Evolutionary conservation across 306 rosid genomes (phyloP), one percentile per base, ranked within the genome.

Genomic region (Rosa rugosa): DNA sequence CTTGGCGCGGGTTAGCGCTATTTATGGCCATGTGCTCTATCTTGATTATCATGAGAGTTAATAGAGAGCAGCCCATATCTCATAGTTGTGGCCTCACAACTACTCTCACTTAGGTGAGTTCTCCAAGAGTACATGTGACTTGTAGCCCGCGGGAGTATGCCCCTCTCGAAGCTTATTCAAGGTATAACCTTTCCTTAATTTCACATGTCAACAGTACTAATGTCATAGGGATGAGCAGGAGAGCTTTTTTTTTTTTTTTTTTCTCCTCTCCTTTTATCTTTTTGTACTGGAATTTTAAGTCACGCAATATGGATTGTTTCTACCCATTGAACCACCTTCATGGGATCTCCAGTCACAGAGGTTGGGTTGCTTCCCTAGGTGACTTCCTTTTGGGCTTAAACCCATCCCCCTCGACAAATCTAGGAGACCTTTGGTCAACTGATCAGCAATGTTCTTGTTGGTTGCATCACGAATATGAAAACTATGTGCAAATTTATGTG

Each of bases 301-400:
- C 20, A 50, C n/a, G n/a, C 56, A 14, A 5, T 50, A 50, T 50
- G n/a, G n/a, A 69, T 44, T 72, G 44, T 42, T 60, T 59, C 5
- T 75, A 75, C 70, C 78, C 56, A 75, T 75, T 59, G n/a, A 59
- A 75, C 70, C 34, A 41, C 2, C 25, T 27, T 75, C 34, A 45
- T 45, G n/a, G 45, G 57, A 46, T 75, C 71, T 42, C 4, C 8
- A 27, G 45, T 75, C 59, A 75, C 25, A 75, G 11, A 62, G 59
- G 31, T 27, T 27, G 31, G 31, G 31, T 27, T 27, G 31, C 31
- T 4, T 22, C 40, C 45, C 1, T 44, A 17, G 59, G 11, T 72
- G 50, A 45, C 56, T 50, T 50, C 7, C 56, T 50, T 50, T 16
- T 50, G 56, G 56, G 56, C n/a, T 50, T 14, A 50, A 4, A 50